Evolutionary conservation across 768 basidiomycete species (phyloP).

Genomic region (Strobilomyces confusus): DNA sequence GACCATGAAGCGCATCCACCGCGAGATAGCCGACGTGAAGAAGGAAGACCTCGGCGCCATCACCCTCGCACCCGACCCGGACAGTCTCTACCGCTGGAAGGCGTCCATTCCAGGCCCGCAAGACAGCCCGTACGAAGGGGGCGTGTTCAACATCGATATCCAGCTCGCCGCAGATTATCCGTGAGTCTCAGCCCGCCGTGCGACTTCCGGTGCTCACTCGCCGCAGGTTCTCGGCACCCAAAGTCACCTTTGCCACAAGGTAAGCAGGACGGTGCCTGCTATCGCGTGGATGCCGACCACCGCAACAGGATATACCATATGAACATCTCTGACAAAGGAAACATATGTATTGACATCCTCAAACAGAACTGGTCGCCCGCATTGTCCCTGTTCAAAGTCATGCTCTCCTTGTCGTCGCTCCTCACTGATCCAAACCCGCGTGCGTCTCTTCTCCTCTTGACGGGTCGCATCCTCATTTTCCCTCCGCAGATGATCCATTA

Average conservation of each 20-base stretch:
- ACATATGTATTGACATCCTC: slow-evolving; percentile 85
- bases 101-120: slow-evolving; percentile 79
- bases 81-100: slow-evolving; percentile 68
- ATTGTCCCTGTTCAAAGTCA: slow-evolving; percentile 89
- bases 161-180: slow-evolving; percentile 72
- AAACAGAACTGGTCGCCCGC: slow-evolving; percentile 96
- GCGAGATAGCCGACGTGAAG: slow-evolving; percentile 75
- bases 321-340: slow-evolving; percentile 79
- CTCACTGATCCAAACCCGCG: slow-evolving; percentile 93
- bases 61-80: slow-evolving; percentile 58
- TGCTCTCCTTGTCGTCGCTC: slow-evolving; percentile 88
- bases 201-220: neutral
- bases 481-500: slow-evolving; percentile 58
- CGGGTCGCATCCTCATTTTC: slow-evolving; percentile 7
- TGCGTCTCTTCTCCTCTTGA: slow-evolving; percentile 36
- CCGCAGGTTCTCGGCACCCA: slow-evolving; percentile 72
- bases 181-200: slow-evolving; percentile 32
- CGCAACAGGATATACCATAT: slow-evolving; percentile 77
- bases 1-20: slow-evolving; percentile 78
- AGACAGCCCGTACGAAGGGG: slow-evolving; percentile 80
- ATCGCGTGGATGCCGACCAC: neutral
- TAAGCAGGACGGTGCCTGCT: slow-evolving; percentile 26
- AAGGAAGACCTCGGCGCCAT: slow-evolving; percentile 81
- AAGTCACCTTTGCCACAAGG: slow-evolving; percentile 72
- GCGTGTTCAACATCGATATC: slow-evolving; percentile 67